Evolutionary conservation across 805 yeast species (phyloP), one percentile per base, ranked within the genome.

Genomic region (Wickerhamia fluorescens): DNA sequence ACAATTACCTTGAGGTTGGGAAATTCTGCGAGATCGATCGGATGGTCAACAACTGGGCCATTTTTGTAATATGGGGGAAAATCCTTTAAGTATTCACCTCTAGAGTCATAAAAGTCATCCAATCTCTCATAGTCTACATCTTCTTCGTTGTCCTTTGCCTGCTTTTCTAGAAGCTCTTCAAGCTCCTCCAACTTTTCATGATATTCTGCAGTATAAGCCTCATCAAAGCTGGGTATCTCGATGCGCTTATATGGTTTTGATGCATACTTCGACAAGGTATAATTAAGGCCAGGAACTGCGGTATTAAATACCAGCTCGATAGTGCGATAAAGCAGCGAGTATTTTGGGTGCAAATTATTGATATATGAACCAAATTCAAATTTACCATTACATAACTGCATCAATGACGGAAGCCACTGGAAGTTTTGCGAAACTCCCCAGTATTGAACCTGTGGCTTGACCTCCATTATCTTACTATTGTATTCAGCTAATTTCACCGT

Each of bases 271-370:
- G 64, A 37, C 16, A 61, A 41, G 11, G 37, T 33, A 16, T 33
- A 40, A 28, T 56, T 49, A 32, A 62, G 37, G 1, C 58, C 66
- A 4, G 66, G 66, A 6, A 58, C 12, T 9, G 41, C 30, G 3
- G 16, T 19, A 23, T 50, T 49, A 37, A 63, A 59, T 2, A 63
- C 40, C 1, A 40, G 31, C 11, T 39, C 62, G 25, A 63, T 55
- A 2, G 45, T 26, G 1, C 19, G n/a, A 36, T 63, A 63, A 14
- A 63, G 36, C 1, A 31, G 34, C n/a, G 35, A 22, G 32, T 36
- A 41, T 1, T 34, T 27, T 11, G 68, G 67, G 27, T 63, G 61
- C 30, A 63, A 44, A 34, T 62, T 63, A 40, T 63, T 63, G 35
- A 63, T 63, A 36, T 61, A 63, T 3, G 68, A 60, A 3, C 23